A percentile compares a stretch with the other conserved stretches of the same genome.
These are phyloP conservation scores for Rhododendron vialii DNA, from an alignment of 148 eudicot genomes.

Conservation along the genomic window DNA sequence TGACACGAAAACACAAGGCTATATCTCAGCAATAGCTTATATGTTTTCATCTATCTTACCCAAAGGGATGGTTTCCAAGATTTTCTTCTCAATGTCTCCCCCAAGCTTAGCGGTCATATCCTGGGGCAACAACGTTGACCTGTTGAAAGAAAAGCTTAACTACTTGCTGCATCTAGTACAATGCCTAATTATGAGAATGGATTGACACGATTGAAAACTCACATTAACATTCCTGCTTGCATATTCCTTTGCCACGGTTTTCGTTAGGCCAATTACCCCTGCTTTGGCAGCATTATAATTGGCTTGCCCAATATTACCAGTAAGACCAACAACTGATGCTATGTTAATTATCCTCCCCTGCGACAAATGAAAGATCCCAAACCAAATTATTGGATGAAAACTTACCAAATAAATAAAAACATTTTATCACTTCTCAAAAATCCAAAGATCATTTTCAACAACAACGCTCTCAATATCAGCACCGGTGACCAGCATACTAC, in stretches of 20 bases:
- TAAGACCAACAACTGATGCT: slow-evolving; percentile 83
- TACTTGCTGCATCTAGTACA: not conserved
- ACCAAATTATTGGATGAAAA: not conserved
- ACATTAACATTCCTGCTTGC: slow-evolving; percentile 78
- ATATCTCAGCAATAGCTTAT: not conserved
- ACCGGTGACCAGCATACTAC: not conserved
- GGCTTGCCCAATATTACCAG: slow-evolving; percentile 89
- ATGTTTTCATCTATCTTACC: slow-evolving; percentile 38
- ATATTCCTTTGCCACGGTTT: slow-evolving; percentile 89
- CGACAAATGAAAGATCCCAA: not conserved
- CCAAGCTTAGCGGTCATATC: slow-evolving; percentile 88
- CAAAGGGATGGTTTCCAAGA: slow-evolving; percentile 61
- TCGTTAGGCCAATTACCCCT: slow-evolving; percentile 85
- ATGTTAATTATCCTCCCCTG: slow-evolving; percentile 95
- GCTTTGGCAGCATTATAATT: slow-evolving; percentile 98
- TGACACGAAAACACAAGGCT: not conserved
- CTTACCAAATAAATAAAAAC: not conserved
- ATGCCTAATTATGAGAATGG: not conserved
- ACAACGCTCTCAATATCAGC: not conserved
- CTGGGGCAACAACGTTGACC: slow-evolving; percentile 95
- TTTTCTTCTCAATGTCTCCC: slow-evolving; percentile 66
- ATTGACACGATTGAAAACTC: slow-evolving; percentile 22
- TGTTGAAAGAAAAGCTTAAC: slow-evolving; percentile 14
- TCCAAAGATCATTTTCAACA: not conserved
- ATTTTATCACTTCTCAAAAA: not conserved